Base-by-base conservation (phyloP, 805 yeast genomes). In the Zygosaccharomyces pseudorouxii region DNA sequence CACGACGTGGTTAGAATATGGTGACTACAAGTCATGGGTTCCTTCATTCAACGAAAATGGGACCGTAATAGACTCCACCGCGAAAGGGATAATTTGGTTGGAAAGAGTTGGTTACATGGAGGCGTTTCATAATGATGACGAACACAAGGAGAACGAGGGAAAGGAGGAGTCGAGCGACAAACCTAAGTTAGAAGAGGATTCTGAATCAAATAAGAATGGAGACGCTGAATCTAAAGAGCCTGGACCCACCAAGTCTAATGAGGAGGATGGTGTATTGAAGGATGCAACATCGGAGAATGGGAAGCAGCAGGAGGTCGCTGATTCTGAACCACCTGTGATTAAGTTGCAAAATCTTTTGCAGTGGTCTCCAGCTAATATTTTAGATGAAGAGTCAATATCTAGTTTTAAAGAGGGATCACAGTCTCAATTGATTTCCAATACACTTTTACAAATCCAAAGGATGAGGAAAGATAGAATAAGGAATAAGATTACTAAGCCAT, bases 21-120 rank as follows among this genome's bases (percentile, higher is more conserved):
- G 71, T 36, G 72, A 72, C 11, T 64, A 69, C 25, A 70, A 74
- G 41, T 72, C 80, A 11, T 85, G 84, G 72, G 87, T 88, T 0
- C 93, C 93, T 4, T 63, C 76, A 9, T 68, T 74, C 37, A 89
- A 83, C 60, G 84, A 83, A 54, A 74, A 75, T 31, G 76, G 75
- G 16, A 72, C 81, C 6, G 77, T 81, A 2, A 63, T 82, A 10
- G 74, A 78, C 23, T 74, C 76, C 12, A 73, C 73, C 18, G 72
- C 76, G 58, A 74, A 77, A 55, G 78, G 80, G 3, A 62, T 74
- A 19, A 69, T 74, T 4, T 78, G 83, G 82, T 60, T 77, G 27
- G 80, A 78, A 50, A 79, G 75, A 55, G 66, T 74, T 38, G 84
- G 84, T 1, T 73, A 73, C 46, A 69, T 67, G 42, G 68, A 72